A percentile compares a stretch with the other conserved stretches of the same genome.
These are phyloP conservation scores for Tephrocybe sp. DNA, from an alignment of 768 basidiomycete species.

Conservation along the genomic window DNA sequence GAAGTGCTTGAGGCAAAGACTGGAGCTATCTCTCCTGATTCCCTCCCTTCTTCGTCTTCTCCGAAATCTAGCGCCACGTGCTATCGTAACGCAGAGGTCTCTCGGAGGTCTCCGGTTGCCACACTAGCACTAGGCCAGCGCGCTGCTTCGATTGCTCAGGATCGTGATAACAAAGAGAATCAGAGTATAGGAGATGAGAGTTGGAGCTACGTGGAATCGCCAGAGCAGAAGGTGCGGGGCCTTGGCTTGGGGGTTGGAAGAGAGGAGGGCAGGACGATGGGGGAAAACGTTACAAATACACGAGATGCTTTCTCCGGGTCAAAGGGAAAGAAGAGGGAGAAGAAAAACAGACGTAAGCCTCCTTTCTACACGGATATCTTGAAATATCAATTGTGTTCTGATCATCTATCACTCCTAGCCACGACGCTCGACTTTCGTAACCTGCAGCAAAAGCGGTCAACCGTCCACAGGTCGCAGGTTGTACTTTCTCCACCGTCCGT, in stretches of 20 bases:
- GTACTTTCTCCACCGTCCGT: conserved; percentile 37
- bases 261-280: conserved; percentile 46
- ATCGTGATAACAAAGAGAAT: conserved; percentile 42
- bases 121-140: conserved; percentile 3
- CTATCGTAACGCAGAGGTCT: not conserved
- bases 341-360: conserved; percentile 48
- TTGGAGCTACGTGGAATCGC: conserved; percentile 35
- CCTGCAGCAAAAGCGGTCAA: conserved; percentile 44
- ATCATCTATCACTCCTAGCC: conserved; percentile 30
- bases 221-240: conserved; percentile 26
- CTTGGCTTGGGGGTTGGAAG: conserved; percentile 32
- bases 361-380: not conserved
- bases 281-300: conserved; percentile 43
- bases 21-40: not conserved
- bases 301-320: conserved; percentile 21
- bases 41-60: not conserved
- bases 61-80: not conserved
- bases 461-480: conserved; percentile 47
- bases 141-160: conserved; percentile 14
- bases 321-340: conserved; percentile 47
- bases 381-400: conserved; percentile 7
- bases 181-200: conserved; percentile 30
- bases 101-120: not conserved
- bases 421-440: conserved; percentile 54
- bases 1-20: not conserved